Base-by-base conservation (phyloP, 2,329 filamentous ascomycete genomes). In the Nothophaeocryptopus gaeumannii region DNA sequence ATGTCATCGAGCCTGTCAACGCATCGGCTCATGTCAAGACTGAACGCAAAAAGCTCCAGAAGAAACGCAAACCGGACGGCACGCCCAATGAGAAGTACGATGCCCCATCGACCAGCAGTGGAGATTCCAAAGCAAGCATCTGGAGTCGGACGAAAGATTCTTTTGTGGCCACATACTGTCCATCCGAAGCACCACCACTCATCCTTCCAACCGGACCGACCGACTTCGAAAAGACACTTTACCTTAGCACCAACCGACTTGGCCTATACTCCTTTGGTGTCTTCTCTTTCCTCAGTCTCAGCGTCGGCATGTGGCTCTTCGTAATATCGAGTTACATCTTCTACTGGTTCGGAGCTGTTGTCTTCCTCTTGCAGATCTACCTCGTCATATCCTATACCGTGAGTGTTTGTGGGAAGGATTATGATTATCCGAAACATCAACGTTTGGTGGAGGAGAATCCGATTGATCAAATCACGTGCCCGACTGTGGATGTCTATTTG, bases 261-360 rank as follows among this genome's bases (percentile, higher is more conserved):
- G 66, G 67, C 0, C 61, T 74, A n/a, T 70, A 73, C 55, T 54
- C 69, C 36, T 69, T 72, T 37, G 71, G 70, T 14, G 59, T 72
- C 34, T 62, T 73, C 39, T 70, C 70, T 8, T 72, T 73, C 51
- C 58, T 73, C 9, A 65, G 63, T 10, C 62, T 74, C n/a, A 70
- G 68, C 5, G 70, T 66, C 4, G 71, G 71, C 36, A 72, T 72
- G 70, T 73, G 71, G 71, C 61, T 73, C 4, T 73, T 73, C 47
- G 63, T 67, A 30, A 56, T 71, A 8, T 68, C 67, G 39, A 63
- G 67, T 5, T 60, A 62, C 14, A 61, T 64, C 30, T 54, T 54
- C 15, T 56, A 56, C 46, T 56, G 53, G 53, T 73, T 72, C 50
- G 69, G 67, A 30, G 61, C 67, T 16, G 70, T 72, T 20, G 69